These are phyloP conservation scores for Trametes polyzona DNA, from an alignment of 1,284 basidiomycete species.

Conservation along the genomic window DNA sequence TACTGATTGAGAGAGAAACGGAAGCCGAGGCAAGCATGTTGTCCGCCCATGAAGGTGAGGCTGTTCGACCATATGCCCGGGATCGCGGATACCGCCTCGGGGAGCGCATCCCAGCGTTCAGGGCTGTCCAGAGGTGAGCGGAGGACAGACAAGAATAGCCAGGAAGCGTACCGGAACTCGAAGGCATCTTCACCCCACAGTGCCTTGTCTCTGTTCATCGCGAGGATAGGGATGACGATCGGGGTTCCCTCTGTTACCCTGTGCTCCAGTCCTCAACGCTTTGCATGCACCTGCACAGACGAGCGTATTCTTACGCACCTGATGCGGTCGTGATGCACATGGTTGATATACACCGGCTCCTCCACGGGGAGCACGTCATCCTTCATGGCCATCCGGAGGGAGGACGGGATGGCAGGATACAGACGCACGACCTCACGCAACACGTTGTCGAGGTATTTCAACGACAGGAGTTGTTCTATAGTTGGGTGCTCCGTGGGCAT, in stretches of 20 bases:
- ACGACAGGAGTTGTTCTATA: slow-evolving; percentile 60
- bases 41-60: slow-evolving; percentile 61
- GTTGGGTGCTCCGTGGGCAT: slow-evolving; percentile 41
- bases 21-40: slow-evolving; percentile 63
- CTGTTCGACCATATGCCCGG: slow-evolving; percentile 62
- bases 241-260: slow-evolving; percentile 50
- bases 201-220: slow-evolving; percentile 48
- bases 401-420: slow-evolving; percentile 60
- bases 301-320: slow-evolving; percentile 13
- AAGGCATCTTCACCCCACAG: slow-evolving; percentile 61
- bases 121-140: slow-evolving; percentile 45
- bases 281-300: no score
- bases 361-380: slow-evolving; percentile 49
- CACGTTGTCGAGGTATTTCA: slow-evolving; percentile 68
- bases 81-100: slow-evolving; percentile 46
- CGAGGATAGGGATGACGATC: slow-evolving; percentile 51
- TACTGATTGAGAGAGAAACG: slow-evolving; percentile 69
- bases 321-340: slow-evolving; percentile 30
- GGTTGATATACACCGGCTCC: slow-evolving; percentile 33
- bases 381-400: slow-evolving; percentile 52
- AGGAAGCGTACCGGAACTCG: slow-evolving; percentile 51
- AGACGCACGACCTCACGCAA: slow-evolving; percentile 73
- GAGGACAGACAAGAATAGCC: no score
- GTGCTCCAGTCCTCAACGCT: not conserved
- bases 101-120: slow-evolving; percentile 58